Base-by-base conservation (phyloP, 768 basidiomycete genomes). In the Auricularia auricula-judae region DNA sequence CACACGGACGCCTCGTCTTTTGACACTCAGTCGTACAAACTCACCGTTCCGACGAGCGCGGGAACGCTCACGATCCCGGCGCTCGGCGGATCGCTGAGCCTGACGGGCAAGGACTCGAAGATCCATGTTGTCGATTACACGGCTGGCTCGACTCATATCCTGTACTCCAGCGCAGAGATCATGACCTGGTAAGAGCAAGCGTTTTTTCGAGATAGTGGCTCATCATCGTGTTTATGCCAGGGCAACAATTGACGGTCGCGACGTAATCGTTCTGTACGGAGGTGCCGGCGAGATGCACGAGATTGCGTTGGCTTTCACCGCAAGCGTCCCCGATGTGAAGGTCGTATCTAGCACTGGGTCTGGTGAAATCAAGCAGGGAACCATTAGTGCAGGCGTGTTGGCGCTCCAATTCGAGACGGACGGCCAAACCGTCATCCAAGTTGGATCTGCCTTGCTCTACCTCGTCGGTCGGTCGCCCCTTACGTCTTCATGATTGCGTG, bases 1-100 rank as follows among this genome's bases (percentile, higher is more conserved):
- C 16, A 53, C 14, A 47, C 11, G 51, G 21, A 12, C 7, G 54
- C 16, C 8, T 36, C 35, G 21, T 68, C 67, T 4, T 42, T 62
- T 59, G 58, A 62, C 16, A 62, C 66, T 16, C 47, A 63, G 8
- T 63, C 69, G 2, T n/a, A 65, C 44, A 67, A 59, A 8, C 63
- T 74, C 4, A 42, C 34, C 3, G 68, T 73, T 3, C 78, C 79
- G 3, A 86, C 86, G 0, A 78, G 80, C 16, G 63, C 62, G n/a
- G 71, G 71, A 3, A 43, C 23, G 3, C 18, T 70, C 10, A 67
- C 66, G 2, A 63, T 72, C 16, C 70, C 71, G 2, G 69, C 67
- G 53, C 63, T 66, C 18, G 67, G 67, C 5, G 63, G 66, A 1
- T 61, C 67, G 10, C 61, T 68, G 16, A 65, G 67, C 2, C 62